These are phyloP conservation scores for Pholiota adiposa DNA, from an alignment of 1,284 basidiomycete genomes.

Conservation along the genomic window DNA sequence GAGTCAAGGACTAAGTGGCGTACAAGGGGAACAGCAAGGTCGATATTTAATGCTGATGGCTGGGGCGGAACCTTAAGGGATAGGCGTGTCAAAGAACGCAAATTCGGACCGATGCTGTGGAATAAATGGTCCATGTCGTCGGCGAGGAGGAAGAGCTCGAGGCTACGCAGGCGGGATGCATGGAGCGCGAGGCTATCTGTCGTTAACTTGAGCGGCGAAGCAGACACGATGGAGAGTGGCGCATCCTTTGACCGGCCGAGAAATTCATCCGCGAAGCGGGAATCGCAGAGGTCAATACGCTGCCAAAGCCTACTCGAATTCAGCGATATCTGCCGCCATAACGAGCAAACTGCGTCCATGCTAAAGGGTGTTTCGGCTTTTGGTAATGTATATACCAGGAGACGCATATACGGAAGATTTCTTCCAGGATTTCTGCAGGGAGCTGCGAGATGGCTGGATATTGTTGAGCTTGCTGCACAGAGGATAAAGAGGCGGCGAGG, in stretches of 20 bases:
- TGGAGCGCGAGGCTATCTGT: constrained; percentile 30
- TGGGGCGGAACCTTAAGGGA: constrained; percentile 35
- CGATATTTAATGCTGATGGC: constrained; percentile 28
- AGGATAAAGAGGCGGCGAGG: constrained; percentile 28
- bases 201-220: constrained; percentile 29
- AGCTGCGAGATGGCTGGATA: constrained; percentile 30
- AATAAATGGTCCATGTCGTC: constrained; percentile 36
- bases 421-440: constrained; percentile 40
- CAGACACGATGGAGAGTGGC: constrained; percentile 36
- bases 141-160: constrained; percentile 38
- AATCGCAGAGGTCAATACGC: constrained; percentile 38
- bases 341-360: constrained; percentile 41
- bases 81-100: constrained; percentile 31
- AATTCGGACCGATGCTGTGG: constrained; percentile 25
- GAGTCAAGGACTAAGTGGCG: constrained; percentile 34
- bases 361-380: constrained; percentile 33
- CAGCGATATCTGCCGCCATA: constrained; percentile 36
- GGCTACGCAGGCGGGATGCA: constrained; percentile 31
- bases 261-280: constrained; percentile 34
- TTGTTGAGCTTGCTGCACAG: constrained; percentile 30
- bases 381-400: constrained; percentile 35
- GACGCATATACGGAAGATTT: constrained; percentile 39
- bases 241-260: constrained; percentile 35
- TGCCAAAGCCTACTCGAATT: constrained; percentile 40
- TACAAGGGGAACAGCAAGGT: constrained; percentile 32